phyloP scores from a whole-genome alignment of 2,329 filamentous ascomycete species.

The Cordyceps cicadae region DNA sequence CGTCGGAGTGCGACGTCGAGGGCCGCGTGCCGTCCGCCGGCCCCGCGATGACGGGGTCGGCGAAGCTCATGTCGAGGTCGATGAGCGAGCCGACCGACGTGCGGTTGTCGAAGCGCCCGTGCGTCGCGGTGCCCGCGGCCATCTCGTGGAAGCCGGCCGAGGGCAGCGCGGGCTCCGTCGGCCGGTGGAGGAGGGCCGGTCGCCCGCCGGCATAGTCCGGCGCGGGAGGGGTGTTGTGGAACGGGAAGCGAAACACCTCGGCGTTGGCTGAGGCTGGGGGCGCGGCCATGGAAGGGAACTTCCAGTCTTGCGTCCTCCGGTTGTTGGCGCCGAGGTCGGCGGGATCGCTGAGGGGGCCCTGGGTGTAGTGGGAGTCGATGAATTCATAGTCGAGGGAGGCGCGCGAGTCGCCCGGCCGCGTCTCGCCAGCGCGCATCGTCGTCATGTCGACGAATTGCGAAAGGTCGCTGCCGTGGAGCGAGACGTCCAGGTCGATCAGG shows the following conservation, averaged over 20 bases:
- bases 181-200: conserved; percentile 40
- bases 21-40: conserved; percentile 39
- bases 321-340: conserved; percentile 42
- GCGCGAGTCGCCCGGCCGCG: conserved; percentile 35
- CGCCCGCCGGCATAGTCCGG: conserved; percentile 22
- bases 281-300: conserved; percentile 44
- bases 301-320: conserved; percentile 48
- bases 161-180: conserved; percentile 41
- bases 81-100: conserved; percentile 40
- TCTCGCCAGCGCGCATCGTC: conserved; percentile 43
- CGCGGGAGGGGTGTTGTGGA: conserved; percentile 24
- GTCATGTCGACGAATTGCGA: conserved; percentile 54
- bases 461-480: conserved; percentile 46
- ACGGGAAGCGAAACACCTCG: conserved; percentile 43
- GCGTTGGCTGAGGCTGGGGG: conserved; percentile 45
- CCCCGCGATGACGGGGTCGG: conserved; percentile 35
- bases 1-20: conserved; percentile 53
- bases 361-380: conserved; percentile 35
- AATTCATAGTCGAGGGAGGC: conserved; percentile 42
- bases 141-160: conserved; percentile 35
- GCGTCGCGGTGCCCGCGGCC: conserved; percentile 24
- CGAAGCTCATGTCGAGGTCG: conserved; percentile 47
- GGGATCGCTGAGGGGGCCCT: conserved; percentile 49
- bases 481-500: conserved; percentile 56
- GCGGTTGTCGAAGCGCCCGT: conserved; percentile 28